Evolutionary conservation across 768 basidiomycete genomes (phyloP), one percentile per base, ranked within the genome.

Genomic region (Thelephora aurantiotincta): DNA sequence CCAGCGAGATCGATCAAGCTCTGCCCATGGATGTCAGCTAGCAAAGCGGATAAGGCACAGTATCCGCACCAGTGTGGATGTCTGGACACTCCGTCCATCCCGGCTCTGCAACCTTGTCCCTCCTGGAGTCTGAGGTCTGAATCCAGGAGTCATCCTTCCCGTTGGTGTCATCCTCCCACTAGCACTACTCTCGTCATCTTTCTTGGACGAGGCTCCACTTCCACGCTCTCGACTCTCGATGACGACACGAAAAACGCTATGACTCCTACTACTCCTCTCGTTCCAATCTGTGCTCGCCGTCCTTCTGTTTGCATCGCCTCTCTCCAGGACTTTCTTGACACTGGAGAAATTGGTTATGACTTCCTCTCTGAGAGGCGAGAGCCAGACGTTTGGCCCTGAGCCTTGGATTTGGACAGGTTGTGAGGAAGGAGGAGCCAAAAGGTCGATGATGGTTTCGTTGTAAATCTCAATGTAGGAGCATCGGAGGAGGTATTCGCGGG

Each of bases 271-370:
- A 66, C 88, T 92, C 50, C 94, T 68, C 56, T 92, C 86, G 59
- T 99, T 99, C 94, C 94, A 99, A 58, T 99, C 94, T n/a, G 96
- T 99, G 55, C 80, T 87, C 0, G 92, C 93, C 3, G 92, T 96
- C 51, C 90, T 70, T 44, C 94, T 69, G 57, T 89, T 81, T 3
- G 82, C 78, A 60, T 96, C 90, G 4, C 94, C 94, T 19, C 89
- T 69, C 56, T 76, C 73, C 55, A 99, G 65, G 4, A 30, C 26
- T 9, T 30, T 30, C 26, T 30, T 30, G 26, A 12, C 33, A 35
- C 84, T 76, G 55, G 83, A 84, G 23, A 94, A 68, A 55, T 83
- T 85, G 12, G 88, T 91, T n/a, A 98, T 89, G 2, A 93, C 91
- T 59, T 93, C 89, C 59, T 97, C 94, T 35, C 84, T 69, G 37